Percentiles rank a stretch among this genome's conserved stretches.
Evolutionary conservation across 352 stramenopile species (phyloP).

Genomic region (Pythium biforme): DNA sequence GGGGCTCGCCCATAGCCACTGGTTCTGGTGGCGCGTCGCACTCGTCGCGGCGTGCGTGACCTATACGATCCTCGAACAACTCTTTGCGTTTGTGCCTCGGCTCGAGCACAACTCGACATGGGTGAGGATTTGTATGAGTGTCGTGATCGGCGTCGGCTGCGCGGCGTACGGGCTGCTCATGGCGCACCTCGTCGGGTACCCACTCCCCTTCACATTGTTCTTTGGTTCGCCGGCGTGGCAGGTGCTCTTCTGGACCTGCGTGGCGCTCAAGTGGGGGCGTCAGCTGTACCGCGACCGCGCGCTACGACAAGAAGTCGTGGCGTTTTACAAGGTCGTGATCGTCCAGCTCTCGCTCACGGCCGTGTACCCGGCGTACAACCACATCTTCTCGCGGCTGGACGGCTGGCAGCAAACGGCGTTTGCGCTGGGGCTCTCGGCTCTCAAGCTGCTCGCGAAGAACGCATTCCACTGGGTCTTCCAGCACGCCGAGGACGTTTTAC

Average conservation of each 20-base stretch:
- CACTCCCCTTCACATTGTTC: constrained; percentile 23
- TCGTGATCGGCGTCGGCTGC: background rate
- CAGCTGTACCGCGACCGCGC: background rate
- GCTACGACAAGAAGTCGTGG: background rate
- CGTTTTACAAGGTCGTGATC: constrained; percentile 8
- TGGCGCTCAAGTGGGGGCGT: constrained; percentile 2
- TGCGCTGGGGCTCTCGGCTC: constrained; percentile 31
- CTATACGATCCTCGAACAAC: constrained; percentile 12
- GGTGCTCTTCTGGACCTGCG: constrained; percentile 16
- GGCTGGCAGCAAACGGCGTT: constrained; percentile 9
- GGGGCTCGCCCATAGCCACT: background rate
- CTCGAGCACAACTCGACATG: background rate
- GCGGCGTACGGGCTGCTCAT: constrained; percentile 1
- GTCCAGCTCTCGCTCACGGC: constrained; percentile 9
- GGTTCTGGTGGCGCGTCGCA: constrained; percentile 14
- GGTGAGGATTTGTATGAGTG: background rate
- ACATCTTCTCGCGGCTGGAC: constrained; percentile 19
- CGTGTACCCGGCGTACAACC: constrained; percentile 24
- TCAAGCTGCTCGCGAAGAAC: constrained; percentile 50
- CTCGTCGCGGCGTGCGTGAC: background rate
- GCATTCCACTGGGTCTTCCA: constrained; percentile 19
- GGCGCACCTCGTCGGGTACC: constrained; percentile 9
- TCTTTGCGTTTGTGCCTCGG: background rate
- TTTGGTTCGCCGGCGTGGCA: constrained; percentile 27
- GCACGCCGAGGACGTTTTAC: constrained; percentile 27